These are phyloP conservation scores for Penicillium aurantiogriseum DNA, from an alignment of 2,329 filamentous ascomycete species.

Conservation along the genomic window DNA sequence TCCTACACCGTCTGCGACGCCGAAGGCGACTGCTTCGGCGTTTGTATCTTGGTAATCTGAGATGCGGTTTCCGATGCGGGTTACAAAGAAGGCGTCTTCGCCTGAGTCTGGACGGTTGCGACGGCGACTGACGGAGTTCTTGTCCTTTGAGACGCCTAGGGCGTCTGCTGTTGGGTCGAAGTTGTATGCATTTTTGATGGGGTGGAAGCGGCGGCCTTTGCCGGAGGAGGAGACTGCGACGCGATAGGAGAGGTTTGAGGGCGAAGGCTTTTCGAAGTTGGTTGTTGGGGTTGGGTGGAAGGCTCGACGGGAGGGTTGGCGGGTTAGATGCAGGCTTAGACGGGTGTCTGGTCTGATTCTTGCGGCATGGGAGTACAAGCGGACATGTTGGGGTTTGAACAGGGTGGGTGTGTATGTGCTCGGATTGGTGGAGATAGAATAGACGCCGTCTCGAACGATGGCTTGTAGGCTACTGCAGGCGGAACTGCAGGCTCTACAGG, in stretches of 20 bases:
- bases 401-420: not conserved
- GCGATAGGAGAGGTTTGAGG: constrained; percentile 60
- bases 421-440: constrained; percentile 16
- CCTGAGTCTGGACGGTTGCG: constrained; percentile 71
- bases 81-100: constrained; percentile 94
- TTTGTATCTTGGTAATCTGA: constrained; percentile 40
- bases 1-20: constrained; percentile 90
- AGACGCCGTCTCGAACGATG: constrained; percentile 24
- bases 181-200: constrained; percentile 67
- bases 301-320: not conserved
- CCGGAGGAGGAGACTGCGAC: constrained; percentile 73
- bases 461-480: constrained; percentile 35
- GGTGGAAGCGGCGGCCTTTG: constrained; percentile 68
- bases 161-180: constrained; percentile 58
- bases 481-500: constrained; percentile 34
- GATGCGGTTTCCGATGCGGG: constrained; percentile 60
- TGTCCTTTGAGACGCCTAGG: constrained; percentile 38
- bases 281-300: constrained; percentile 2
- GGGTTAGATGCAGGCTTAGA: not conserved
- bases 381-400: not conserved
- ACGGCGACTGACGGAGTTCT: constrained; percentile 56
- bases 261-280: constrained; percentile 10
- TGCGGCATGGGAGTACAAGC: not conserved
- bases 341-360: not conserved
- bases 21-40: constrained; percentile 67